Base-by-base conservation (phyloP, 2,329 filamentous ascomycete species). In the Xylaria sp. region DNA sequence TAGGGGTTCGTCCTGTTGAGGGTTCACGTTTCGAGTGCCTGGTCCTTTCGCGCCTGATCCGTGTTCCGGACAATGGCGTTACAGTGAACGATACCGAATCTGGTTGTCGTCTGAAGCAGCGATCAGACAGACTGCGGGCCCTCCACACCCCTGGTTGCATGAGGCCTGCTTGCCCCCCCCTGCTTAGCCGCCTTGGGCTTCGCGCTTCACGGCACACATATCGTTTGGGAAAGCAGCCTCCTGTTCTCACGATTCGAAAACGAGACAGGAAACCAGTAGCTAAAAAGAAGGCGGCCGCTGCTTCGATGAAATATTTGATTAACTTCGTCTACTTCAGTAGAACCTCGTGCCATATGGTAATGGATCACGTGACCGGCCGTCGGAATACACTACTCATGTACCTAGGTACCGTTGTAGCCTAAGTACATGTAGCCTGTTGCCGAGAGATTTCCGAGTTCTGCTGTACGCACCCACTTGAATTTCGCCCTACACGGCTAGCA, bases 81-180 rank as follows among this genome's bases (percentile, higher is more conserved):
- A 64, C 61, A 68, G 65, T 61, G 34, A 60, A 60, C 61, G 64
- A 67, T 60, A 63, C 64, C 59, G 39, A 43, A 63, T 64, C 43
- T 39, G 64, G 67, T 28, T 30, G 56, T 34, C 58, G 67, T 56
- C 67, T 71, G 69, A 71, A 64, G 69, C 69, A 60, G 67, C 67
- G 67, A 71, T 71, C 69, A 71, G 62, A 71, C 69, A 65, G 25
- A 57, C 28, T 57, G 60, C 43, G 46, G 61, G 32, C 57, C 8
- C 64, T n/a, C n/a, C n/a, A n/a, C n/a, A n/a, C 58, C 67, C 68
- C 65, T 65, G 56, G 65, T 60, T 36, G 68, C 65, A 67, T 70
- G 23, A 41, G 36, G 55, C 39, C 41, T 34, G 28, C 50, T 30
- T 43, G 41, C 15, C 23, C 15, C 46, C 66, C 66, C 66, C 62